Percentiles rank a stretch among this genome's conserved stretches.
phyloP scores from a whole-genome alignment of 2,329 filamentous ascomycete genomes.

The Penicillium sp. region DNA sequence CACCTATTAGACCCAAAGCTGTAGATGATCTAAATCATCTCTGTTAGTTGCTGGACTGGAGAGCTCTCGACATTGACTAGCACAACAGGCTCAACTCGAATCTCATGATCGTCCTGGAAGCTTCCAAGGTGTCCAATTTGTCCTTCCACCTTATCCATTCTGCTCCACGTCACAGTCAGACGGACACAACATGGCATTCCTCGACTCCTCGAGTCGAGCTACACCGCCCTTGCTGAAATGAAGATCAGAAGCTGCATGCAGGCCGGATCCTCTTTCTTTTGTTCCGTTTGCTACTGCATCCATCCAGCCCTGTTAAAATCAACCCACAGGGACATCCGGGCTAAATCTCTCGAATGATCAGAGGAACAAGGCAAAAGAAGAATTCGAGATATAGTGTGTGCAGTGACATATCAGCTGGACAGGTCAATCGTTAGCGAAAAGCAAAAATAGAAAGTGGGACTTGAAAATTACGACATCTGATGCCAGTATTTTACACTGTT shows the following conservation, averaged over 20 bases:
- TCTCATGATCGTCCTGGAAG: constrained; percentile 1
- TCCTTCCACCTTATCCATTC: constrained; percentile 1
- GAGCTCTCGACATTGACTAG: constrained; percentile 10
- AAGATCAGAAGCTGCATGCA: constrained; percentile 21
- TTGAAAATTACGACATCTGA: not conserved
- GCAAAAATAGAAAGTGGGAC: not conserved
- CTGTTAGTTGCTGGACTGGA: constrained; percentile 17
- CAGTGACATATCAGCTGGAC: constrained; percentile 29
- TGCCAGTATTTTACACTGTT: not conserved
- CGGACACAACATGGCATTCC: constrained; percentile 12
- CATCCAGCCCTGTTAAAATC: constrained; percentile 15
- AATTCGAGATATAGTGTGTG: not conserved
- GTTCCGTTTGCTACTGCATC: constrained; percentile 21
- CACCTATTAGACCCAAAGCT: constrained; percentile 27
- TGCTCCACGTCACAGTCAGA: constrained; percentile 15
- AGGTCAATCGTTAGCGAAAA: constrained; percentile 21
- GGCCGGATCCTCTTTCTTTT: constrained; percentile 10
- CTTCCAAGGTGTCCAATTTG: constrained; percentile 3
- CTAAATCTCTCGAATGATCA: not conserved
- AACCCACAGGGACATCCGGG: constrained; percentile 1
- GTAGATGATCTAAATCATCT: constrained; percentile 30
- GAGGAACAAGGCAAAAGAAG: not conserved
- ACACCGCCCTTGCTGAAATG: constrained; percentile 23
- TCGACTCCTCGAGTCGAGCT: constrained; percentile 13
- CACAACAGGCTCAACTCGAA: constrained; percentile 4